A percentile compares a stretch with the other conserved stretches of the same genome.
Conservation (phyloP, 345 rosid species). For the Arabidopsis arenosa region DNA sequence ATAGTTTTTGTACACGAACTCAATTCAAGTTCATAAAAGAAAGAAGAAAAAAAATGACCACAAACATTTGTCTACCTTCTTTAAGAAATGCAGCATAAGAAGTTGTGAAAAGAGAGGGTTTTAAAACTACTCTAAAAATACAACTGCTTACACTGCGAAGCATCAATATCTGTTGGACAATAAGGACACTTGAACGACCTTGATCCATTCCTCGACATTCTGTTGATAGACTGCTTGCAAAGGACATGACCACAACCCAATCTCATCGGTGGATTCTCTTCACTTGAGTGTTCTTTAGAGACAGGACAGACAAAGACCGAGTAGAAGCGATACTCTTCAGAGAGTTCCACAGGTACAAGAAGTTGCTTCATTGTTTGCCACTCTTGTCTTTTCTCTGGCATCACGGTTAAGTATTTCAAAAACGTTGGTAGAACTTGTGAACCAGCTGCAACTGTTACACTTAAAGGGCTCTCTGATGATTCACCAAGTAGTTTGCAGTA, state of each 20-base stretch:
- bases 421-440: constrained; percentile 62
- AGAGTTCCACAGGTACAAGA: constrained; percentile 64
- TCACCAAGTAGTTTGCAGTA: constrained; percentile 65
- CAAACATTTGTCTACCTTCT: not conserved
- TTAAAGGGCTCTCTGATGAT: constrained; percentile 60
- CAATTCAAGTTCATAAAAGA: not conserved
- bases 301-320: constrained; percentile 70
- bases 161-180: constrained; percentile 61
- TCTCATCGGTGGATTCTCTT: constrained; percentile 67
- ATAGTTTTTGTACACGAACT: not conserved
- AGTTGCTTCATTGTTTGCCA: constrained; percentile 71
- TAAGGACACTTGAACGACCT: constrained; percentile 65
- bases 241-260: constrained; percentile 71
- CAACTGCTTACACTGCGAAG: constrained; percentile 56
- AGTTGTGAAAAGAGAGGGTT: not conserved
- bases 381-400: constrained; percentile 61
- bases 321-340: constrained; percentile 62
- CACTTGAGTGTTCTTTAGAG: constrained; percentile 62
- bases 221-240: constrained; percentile 62
- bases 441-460: constrained; percentile 62
- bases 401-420: constrained; percentile 59
- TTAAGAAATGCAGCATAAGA: not conserved
- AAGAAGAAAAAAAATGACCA: not conserved
- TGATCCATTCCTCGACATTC: constrained; percentile 61
- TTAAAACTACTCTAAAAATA: constrained; percentile 43